Evolutionary conservation across 345 rosid species (phyloP).

Genomic region (Syzygium aromaticum): DNA sequence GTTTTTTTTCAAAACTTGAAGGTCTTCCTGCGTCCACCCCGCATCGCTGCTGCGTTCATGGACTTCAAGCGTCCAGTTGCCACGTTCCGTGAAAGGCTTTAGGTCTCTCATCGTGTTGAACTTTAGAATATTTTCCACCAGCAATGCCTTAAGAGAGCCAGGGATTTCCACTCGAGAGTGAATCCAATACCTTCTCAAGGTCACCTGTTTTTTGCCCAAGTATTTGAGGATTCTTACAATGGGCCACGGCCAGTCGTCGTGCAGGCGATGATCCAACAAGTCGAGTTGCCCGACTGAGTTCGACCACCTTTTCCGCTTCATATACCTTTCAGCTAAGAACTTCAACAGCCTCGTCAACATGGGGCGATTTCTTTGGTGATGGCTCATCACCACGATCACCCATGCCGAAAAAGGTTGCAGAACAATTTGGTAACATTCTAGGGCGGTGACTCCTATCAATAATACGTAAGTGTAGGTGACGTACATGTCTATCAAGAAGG

Average conservation of each 20-base stretch:
- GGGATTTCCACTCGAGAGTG: neutral
- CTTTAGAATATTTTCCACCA: neutral
- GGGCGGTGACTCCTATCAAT: conserved; percentile 17
- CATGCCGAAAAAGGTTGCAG: neutral
- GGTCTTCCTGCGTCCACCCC: neutral
- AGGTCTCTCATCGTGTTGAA: neutral
- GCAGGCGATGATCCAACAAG: neutral
- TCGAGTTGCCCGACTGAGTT: neutral
- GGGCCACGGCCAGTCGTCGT: neutral
- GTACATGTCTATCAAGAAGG: conserved; percentile 7
- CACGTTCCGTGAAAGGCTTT: neutral
- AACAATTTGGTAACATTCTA: conserved; percentile 11
- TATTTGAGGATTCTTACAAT: neutral
- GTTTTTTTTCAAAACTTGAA: neutral
- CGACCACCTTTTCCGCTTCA: neutral
- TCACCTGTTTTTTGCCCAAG: neutral
- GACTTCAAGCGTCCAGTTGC: neutral
- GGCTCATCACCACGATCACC: neutral
- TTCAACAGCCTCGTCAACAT: neutral
- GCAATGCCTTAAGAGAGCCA: neutral
- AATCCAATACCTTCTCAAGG: neutral
- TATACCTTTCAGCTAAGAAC: neutral
- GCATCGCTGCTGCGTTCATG: neutral
- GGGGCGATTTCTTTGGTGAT: neutral
- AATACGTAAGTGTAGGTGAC: conserved; percentile 18